phyloP scores from a whole-genome alignment of 163 green algal genomes.

The Chloromonas sp. region DNA sequence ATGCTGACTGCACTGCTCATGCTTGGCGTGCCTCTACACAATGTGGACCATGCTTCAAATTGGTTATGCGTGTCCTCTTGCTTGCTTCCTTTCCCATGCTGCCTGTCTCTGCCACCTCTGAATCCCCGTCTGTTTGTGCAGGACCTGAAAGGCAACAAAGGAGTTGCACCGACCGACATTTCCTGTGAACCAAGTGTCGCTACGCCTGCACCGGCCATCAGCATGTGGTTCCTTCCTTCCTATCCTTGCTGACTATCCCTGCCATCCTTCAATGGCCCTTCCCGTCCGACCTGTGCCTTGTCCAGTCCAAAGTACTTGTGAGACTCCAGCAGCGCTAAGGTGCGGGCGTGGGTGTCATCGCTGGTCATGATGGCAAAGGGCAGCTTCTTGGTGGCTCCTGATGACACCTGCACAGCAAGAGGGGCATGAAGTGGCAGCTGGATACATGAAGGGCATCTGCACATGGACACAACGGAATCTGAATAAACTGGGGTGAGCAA shows the following conservation, averaged over 20 bases:
- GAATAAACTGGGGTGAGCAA: too few relatives aligned
- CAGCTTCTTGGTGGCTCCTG: constrained; percentile 35
- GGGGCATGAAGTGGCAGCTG: neutral
- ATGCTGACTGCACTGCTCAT: too few relatives aligned
- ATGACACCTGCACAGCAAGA: neutral
- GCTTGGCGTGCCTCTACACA: too few relatives aligned
- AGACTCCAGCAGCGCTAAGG: constrained; percentile 67
- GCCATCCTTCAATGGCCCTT: neutral
- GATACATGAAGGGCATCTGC: too few relatives aligned
- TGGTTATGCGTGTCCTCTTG: neutral
- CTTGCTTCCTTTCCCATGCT: neutral
- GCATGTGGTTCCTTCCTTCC: neutral
- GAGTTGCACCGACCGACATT: too few relatives aligned
- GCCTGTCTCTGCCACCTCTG: too few relatives aligned
- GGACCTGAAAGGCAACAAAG: too few relatives aligned
- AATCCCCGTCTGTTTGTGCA: too few relatives aligned
- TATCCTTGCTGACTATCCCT: neutral
- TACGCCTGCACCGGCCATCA: neutral
- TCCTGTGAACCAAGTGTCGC: too few relatives aligned
- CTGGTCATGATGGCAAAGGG: constrained; percentile 98
- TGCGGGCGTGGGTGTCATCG: constrained; percentile 91
- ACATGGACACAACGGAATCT: too few relatives aligned
- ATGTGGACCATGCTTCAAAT: too few relatives aligned
- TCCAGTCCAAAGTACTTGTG: constrained; percentile 79
- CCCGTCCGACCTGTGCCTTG: constrained; percentile 43